Conservation (phyloP, 768 basidiomycete species). For the Boletales sp. region DNA sequence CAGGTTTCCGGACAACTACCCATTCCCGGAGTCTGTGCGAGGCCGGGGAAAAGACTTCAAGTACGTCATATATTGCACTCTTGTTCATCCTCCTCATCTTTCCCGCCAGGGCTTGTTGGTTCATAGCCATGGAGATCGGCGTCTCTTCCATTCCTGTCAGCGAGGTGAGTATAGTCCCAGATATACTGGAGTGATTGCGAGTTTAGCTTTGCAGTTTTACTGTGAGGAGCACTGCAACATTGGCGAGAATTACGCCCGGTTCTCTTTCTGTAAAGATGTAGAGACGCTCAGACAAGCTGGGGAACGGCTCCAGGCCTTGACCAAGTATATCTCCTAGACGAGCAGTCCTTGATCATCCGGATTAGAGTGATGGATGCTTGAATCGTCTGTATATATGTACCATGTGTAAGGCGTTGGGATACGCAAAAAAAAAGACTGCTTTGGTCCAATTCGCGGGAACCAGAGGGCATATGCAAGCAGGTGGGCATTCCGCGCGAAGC, state of each 20-base stretch:
- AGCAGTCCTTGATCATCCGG: too few relatives aligned
- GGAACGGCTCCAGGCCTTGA: slow-evolving; percentile 72
- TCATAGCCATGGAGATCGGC: slow-evolving; percentile 84
- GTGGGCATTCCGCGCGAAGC: too few relatives aligned
- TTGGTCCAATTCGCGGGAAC: too few relatives aligned
- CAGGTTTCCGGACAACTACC: slow-evolving; percentile 79
- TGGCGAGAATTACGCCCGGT: slow-evolving; percentile 83
- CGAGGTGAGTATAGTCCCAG: slow-evolving; percentile 57
- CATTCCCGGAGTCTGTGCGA: slow-evolving; percentile 69
- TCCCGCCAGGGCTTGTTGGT: slow-evolving; percentile 79
- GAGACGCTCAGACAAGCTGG: slow-evolving; percentile 82
- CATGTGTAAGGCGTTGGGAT: too few relatives aligned
- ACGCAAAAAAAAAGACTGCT: too few relatives aligned
- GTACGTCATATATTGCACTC: slow-evolving; percentile 35
- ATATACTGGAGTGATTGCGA: neutral
- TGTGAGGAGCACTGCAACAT: slow-evolving; percentile 82
- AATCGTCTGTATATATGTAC: too few relatives aligned
- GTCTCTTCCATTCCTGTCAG: slow-evolving; percentile 94
- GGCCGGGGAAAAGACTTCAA: slow-evolving; percentile 87
- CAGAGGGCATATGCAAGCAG: too few relatives aligned
- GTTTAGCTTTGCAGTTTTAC: slow-evolving; percentile 65
- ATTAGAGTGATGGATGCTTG: too few relatives aligned
- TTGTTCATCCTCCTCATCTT: slow-evolving; percentile 7
- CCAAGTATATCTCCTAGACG: slow-evolving; percentile 50
- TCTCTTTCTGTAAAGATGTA: slow-evolving; percentile 94